phyloP scores from a whole-genome alignment of 106 monocot genomes.

The Dendrobium nobile region DNA sequence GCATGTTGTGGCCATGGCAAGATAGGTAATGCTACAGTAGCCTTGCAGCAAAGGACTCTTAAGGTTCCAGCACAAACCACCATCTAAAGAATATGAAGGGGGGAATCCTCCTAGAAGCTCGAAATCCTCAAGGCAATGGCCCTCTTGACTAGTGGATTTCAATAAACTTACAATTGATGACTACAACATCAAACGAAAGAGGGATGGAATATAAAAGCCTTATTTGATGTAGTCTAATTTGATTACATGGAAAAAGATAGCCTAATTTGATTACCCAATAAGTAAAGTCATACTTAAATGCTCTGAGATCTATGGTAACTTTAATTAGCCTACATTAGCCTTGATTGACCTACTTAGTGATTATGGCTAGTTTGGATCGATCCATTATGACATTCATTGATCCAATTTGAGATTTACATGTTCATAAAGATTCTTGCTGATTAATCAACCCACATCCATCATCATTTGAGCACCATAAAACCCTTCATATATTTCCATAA shows the following conservation, averaged over 20 bases:
- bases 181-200: neutral
- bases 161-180: neutral
- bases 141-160: neutral
- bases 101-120: neutral
- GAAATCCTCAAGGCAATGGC: neutral
- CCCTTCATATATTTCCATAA: neutral
- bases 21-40: neutral
- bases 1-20: neutral
- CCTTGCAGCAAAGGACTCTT: neutral
- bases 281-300: neutral
- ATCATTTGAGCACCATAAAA: neutral
- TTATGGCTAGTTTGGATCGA: neutral
- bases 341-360: neutral
- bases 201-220: neutral
- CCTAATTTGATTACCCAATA: neutral
- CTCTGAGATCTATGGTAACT: neutral
- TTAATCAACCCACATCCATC: neutral
- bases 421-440: neutral
- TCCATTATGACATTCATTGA: too few species aligned
- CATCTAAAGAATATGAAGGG: neutral
- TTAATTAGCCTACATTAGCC: neutral
- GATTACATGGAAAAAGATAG: neutral
- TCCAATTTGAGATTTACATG: neutral
- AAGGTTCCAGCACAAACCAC: neutral
- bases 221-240: too few species aligned